A percentile compares a stretch with the other conserved stretches of the same genome.
phyloP scores from a whole-genome alignment of 371 early-diverging fungal species.

The Mucor velutinosus region DNA sequence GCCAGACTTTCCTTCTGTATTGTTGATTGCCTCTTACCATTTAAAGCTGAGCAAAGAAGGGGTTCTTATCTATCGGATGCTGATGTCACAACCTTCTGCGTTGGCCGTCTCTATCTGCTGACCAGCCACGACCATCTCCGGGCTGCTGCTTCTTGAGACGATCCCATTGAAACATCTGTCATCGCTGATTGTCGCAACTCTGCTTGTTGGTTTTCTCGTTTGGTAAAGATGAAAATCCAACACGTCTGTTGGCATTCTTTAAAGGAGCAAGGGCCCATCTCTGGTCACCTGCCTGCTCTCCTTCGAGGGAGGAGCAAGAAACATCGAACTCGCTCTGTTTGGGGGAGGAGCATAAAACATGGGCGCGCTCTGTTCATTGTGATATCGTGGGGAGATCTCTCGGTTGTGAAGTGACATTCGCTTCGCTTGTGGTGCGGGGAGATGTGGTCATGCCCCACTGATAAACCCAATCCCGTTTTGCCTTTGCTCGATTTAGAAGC shows the following conservation, averaged over 20 bases:
- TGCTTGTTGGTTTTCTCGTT: background rate
- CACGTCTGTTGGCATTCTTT: background rate
- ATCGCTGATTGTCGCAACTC: background rate
- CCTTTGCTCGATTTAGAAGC: background rate
- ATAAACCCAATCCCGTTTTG: background rate
- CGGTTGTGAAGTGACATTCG: background rate
- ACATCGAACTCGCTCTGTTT: background rate
- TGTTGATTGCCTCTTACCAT: background rate
- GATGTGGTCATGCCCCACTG: background rate
- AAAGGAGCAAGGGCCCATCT: background rate
- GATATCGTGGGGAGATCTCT: background rate
- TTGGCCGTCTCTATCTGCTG: background rate
- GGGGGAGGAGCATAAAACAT: slow-evolving; percentile 1
- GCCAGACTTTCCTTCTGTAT: background rate
- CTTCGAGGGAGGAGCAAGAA: background rate
- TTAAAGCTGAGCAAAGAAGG: background rate
- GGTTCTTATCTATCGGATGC: background rate
- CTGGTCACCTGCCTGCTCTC: background rate
- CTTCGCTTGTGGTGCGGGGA: background rate
- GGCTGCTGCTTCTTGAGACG: background rate
- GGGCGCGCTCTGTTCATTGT: background rate
- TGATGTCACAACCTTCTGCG: background rate
- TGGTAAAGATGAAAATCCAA: no score
- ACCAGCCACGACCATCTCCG: background rate
- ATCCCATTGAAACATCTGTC: background rate